Percentiles rank a stretch among this genome's conserved stretches.
These are phyloP conservation scores for Wallacemonas rigidus DNA, from an alignment of 208 protist species.

Conservation along the genomic window DNA sequence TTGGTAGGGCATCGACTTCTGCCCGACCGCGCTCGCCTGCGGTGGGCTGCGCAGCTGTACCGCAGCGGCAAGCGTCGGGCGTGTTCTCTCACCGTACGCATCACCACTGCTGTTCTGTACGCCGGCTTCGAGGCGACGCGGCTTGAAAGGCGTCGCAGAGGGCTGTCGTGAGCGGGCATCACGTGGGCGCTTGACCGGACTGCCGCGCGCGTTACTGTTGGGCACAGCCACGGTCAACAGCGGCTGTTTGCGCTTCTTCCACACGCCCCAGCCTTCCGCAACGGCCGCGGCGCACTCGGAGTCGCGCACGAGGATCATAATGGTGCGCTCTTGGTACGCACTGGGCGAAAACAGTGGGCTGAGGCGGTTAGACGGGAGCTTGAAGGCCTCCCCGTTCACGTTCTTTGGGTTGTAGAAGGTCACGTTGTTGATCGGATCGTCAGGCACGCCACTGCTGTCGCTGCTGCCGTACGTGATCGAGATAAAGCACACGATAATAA, in stretches of 20 bases:
- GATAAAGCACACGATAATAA: slow-evolving; percentile 52
- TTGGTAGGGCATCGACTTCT: too few relatives aligned
- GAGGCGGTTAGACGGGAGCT: slow-evolving; percentile 37
- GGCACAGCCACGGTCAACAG: slow-evolving; percentile 47
- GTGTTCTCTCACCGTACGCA: not conserved
- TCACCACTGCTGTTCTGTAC: not conserved
- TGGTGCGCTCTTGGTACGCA: slow-evolving; percentile 64
- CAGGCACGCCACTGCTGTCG: slow-evolving; percentile 32
- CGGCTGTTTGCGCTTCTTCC: slow-evolving; percentile 22
- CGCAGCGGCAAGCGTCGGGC: not conserved
- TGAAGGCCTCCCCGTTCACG: slow-evolving; percentile 45
- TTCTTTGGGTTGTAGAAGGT: slow-evolving; percentile 73
- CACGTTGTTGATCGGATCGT: slow-evolving; percentile 80
- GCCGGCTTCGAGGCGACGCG: slow-evolving; percentile 5
- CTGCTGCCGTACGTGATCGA: slow-evolving; percentile 71
- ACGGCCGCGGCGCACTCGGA: slow-evolving; percentile 21
- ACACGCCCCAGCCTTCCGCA: slow-evolving; percentile 27
- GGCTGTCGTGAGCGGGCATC: slow-evolving; percentile 13
- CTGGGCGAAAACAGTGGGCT: slow-evolving; percentile 76
- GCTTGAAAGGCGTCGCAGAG: slow-evolving; percentile 17
- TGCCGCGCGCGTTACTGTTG: slow-evolving; percentile 29
- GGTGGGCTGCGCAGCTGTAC: too few relatives aligned
- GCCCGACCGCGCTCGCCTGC: too few relatives aligned
- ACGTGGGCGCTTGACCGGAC: slow-evolving; percentile 3
- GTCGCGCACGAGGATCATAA: slow-evolving; percentile 81